These are phyloP conservation scores for Prillingera fragicola DNA, from an alignment of 1,284 basidiomycete genomes.

Conservation along the genomic window DNA sequence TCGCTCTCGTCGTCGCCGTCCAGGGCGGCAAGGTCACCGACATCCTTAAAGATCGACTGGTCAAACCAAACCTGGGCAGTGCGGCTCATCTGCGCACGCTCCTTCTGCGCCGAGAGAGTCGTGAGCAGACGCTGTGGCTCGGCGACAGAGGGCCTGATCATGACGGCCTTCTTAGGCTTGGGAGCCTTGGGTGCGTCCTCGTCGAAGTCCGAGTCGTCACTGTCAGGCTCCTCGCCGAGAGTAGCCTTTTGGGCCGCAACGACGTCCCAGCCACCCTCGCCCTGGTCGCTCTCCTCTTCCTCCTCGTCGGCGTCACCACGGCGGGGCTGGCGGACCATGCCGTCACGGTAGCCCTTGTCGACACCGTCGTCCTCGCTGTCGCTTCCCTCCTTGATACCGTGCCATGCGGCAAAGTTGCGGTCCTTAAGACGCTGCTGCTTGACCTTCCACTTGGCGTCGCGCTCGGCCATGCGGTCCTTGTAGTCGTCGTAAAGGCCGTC, in stretches of 20 bases:
- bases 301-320: slow-evolving; percentile 52
- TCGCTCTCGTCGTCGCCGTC: slow-evolving; percentile 51
- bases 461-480: slow-evolving; percentile 70
- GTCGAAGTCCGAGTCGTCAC: slow-evolving; percentile 37
- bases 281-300: slow-evolving; percentile 53
- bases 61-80: slow-evolving; percentile 83
- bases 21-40: slow-evolving; percentile 57
- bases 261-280: slow-evolving; percentile 68
- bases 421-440: slow-evolving; percentile 74
- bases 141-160: slow-evolving; percentile 15
- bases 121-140: slow-evolving; percentile 49
- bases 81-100: slow-evolving; percentile 48
- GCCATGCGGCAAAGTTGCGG: slow-evolving; percentile 66
- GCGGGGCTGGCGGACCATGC: slow-evolving; percentile 24
- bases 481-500: slow-evolving; percentile 87
- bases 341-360: slow-evolving; percentile 35
- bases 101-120: slow-evolving; percentile 32
- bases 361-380: slow-evolving; percentile 46
- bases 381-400: slow-evolving; percentile 56
- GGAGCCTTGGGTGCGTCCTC: slow-evolving; percentile 26
- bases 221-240: slow-evolving; percentile 54
- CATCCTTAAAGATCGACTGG: slow-evolving; percentile 82
- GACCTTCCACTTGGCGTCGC: slow-evolving; percentile 85
- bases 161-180: slow-evolving; percentile 18
- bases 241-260: slow-evolving; percentile 60